A percentile compares a stretch with the other conserved stretches of the same genome.
These are phyloP conservation scores for Cryptococcus sp. DNA, from an alignment of 1,284 basidiomycete species.

Conservation along the genomic window DNA sequence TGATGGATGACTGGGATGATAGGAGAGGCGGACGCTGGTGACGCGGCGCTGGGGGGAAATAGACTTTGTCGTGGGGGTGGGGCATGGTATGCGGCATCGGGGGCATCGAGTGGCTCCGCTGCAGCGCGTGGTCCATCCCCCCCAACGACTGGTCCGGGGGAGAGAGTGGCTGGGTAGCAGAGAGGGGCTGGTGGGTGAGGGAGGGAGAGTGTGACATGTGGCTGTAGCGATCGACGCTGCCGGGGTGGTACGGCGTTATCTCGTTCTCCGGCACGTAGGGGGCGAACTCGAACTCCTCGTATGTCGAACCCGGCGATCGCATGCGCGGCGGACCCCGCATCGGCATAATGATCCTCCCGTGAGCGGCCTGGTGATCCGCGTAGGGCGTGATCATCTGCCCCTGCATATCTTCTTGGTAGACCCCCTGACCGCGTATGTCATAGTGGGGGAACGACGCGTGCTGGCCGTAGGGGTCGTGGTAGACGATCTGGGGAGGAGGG, in stretches of 20 bases:
- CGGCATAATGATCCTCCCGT: constrained; percentile 22
- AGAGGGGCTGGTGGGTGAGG: no score
- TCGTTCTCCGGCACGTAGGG: constrained; percentile 21
- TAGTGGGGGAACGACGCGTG: constrained; percentile 3
- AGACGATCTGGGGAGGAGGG: constrained; percentile 13
- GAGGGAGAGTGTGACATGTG: constrained; percentile 8
- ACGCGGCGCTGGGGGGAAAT: constrained; percentile 6
- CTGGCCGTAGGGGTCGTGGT: constrained; percentile 14
- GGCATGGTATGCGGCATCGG: constrained; percentile 2
- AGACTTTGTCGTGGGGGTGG: constrained; percentile 5
- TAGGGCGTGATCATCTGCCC: constrained; percentile 21
- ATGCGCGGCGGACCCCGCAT: constrained; percentile 16
- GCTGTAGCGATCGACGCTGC: constrained; percentile 14
- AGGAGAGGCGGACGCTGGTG: constrained; percentile 10
- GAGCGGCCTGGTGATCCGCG: constrained; percentile 19
- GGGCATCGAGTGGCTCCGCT: constrained; percentile 19
- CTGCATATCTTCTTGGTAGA: constrained; percentile 8
- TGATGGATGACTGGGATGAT: constrained; percentile 15
- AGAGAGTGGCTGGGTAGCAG: constrained; percentile 15
- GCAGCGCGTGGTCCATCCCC: constrained; percentile 14
- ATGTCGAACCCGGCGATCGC: constrained; percentile 10
- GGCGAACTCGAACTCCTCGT: constrained; percentile 17
- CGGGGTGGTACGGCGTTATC: constrained; percentile 13
- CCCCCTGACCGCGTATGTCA: background rate
- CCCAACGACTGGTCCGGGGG: constrained; percentile 25